Conservation (phyloP, 75 land plant genomes). For the Larix kaempferi region DNA sequence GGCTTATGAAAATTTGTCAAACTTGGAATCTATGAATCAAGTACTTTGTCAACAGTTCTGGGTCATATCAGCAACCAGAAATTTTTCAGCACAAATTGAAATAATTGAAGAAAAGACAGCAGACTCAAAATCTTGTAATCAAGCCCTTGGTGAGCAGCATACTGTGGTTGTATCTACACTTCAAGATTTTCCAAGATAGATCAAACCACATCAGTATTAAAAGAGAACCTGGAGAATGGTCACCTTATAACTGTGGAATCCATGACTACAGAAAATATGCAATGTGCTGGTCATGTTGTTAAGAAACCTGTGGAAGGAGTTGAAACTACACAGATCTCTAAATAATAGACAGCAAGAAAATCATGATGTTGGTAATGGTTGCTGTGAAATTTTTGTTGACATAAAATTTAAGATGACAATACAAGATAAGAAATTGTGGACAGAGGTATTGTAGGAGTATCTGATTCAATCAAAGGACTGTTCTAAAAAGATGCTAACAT, state of each 20-base stretch:
- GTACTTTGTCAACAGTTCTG: constrained; percentile 82
- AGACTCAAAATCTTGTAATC: constrained; percentile 67
- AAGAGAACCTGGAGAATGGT: constrained; percentile 48
- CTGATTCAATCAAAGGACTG: too few relatives aligned
- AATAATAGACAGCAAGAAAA: constrained; percentile 88
- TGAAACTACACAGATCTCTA: constrained; percentile 58
- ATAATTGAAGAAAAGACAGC: constrained; percentile 57
- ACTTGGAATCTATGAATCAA: constrained; percentile 85
- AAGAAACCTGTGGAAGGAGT: constrained; percentile 39
- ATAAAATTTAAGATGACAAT: too few relatives aligned
- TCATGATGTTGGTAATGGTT: constrained; percentile 47
- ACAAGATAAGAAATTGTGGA: too few relatives aligned
- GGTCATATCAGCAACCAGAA: constrained; percentile 54
- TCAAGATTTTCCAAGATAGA: constrained; percentile 25
- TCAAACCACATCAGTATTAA: constrained; percentile 24
- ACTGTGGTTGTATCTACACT: constrained; percentile 32
- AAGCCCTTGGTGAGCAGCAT: constrained; percentile 50
- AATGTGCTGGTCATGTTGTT: constrained; percentile 15
- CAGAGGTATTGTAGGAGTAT: too few relatives aligned
- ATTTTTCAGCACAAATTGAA: constrained; percentile 56
- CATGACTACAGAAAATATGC: constrained; percentile 8
- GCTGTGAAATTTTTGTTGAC: too few relatives aligned
- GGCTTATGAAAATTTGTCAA: constrained; percentile 73
- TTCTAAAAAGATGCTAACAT: too few relatives aligned
- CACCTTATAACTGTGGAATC: constrained; percentile 23